Base-by-base conservation (phyloP, 805 yeast genomes). In the Maudiozyma saulgeensis region DNA sequence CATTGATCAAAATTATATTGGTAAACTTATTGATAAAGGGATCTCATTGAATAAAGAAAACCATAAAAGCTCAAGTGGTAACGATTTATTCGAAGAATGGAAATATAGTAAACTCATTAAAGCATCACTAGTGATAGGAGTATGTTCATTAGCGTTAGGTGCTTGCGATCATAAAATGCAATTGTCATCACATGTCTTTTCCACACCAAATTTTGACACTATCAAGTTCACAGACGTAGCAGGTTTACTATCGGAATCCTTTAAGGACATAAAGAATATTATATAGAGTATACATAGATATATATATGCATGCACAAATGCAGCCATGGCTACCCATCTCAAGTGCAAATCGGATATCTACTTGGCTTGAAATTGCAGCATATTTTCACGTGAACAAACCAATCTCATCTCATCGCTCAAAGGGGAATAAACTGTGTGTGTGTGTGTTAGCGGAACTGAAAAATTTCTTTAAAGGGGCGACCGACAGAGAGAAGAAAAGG, bases 1-100 rank as follows among this genome's bases (percentile, higher is more conserved):
- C 11, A 49, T 47, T 38, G 51, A 48, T 21, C 12, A 46, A 16
- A 43, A 48, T 7, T 18, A 45, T 13, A 56, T 56, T 5, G 9
- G 44, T 1, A 40, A 40, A 6, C 49, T 57, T 42, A 46, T 63
- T 19, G 48, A 48, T 11, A 49, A 55, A 19, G 61, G 59, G 31
- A 56, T 54, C 2, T 50, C 52, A 31, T 42, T 58, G 34, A 62
- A 62, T 42, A 48, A 44, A 46, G 32, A 28, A 11, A 28, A 28
- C 8, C 46, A 39, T 3, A 40, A 41, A 44, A 52, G 38, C 40
- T 32, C 8, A 21, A 16, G 35, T 32, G 23, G 6, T 6, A 26
- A 41, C 16, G 32, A 42, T 37, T 32, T 11, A 2, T n/a, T n/a
- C 12, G 32, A 23, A 23, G 19, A 25, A 9, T 25, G 32, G 32